A percentile compares a stretch with the other conserved stretches of the same genome.
These are phyloP conservation scores for Penicillium sp. DNA, from an alignment of 2,329 filamentous ascomycete genomes.

Conservation along the genomic window DNA sequence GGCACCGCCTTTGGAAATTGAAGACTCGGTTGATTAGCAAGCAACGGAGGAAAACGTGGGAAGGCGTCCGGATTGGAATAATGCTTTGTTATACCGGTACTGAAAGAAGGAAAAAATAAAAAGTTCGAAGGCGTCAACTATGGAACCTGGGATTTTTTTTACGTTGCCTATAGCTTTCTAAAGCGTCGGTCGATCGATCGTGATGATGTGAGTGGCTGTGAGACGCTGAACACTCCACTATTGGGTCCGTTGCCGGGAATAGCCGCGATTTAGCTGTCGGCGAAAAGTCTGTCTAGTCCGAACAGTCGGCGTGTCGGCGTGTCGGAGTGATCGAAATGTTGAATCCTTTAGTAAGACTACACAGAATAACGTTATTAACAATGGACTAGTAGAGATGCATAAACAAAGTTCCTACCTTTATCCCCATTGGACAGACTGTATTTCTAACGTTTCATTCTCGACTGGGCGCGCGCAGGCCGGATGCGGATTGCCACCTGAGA, in stretches of 20 bases:
- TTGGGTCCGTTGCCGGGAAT: slow-evolving; percentile 10
- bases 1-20: slow-evolving; percentile 19
- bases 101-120: slow-evolving; percentile 9
- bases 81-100: slow-evolving; percentile 7
- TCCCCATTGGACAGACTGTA: neutral
- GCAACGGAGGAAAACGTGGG: slow-evolving; percentile 13
- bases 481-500: neutral
- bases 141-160: slow-evolving; percentile 31
- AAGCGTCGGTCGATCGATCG: slow-evolving; percentile 22
- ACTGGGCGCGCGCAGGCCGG: neutral
- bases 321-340: too few relatives aligned
- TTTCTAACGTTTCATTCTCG: neutral
- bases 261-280: slow-evolving; percentile 18
- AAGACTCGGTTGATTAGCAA: slow-evolving; percentile 19
- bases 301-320: slow-evolving; percentile 26
- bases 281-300: slow-evolving; percentile 22
- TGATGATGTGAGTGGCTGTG: slow-evolving; percentile 19
- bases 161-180: slow-evolving; percentile 27
- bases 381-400: too few relatives aligned
- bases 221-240: slow-evolving; percentile 20
- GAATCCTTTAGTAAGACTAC: too few relatives aligned
- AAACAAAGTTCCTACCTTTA: too few relatives aligned
- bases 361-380: too few relatives aligned
- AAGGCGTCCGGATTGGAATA: neutral
- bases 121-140: slow-evolving; percentile 3